Evolutionary conservation across 768 basidiomycete genomes (phyloP).

Genomic region (Lentinula guzmanii): DNA sequence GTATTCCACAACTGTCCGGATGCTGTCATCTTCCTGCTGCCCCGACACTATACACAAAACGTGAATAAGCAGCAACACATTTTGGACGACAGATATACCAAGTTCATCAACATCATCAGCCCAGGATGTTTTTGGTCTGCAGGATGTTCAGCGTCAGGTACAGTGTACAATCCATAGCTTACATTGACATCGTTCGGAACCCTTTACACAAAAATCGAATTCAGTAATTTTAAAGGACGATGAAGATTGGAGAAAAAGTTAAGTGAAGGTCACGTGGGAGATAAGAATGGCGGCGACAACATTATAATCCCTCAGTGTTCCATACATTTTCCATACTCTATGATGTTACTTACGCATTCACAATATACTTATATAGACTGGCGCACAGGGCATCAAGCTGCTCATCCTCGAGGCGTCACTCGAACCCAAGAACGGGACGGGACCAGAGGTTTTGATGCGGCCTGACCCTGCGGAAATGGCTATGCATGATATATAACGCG

Average conservation of each 20-base stretch:
- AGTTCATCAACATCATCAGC: slow-evolving; percentile 83
- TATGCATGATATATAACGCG: slow-evolving; percentile 3
- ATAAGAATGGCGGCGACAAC: too few relatives aligned
- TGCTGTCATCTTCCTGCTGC: slow-evolving; percentile 68
- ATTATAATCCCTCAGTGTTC: too few relatives aligned
- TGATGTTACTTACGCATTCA: too few relatives aligned
- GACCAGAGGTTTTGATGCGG: neutral
- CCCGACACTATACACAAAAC: neutral
- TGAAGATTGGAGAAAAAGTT: neutral
- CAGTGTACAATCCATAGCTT: neutral
- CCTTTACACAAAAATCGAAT: too few relatives aligned
- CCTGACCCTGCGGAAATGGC: neutral
- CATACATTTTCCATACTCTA: too few relatives aligned
- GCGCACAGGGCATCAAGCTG: too few relatives aligned
- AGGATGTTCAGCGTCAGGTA: neutral
- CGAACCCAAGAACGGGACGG: too few relatives aligned
- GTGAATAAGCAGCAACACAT: neutral
- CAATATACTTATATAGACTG: too few relatives aligned
- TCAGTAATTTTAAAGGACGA: neutral
- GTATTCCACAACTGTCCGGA: slow-evolving; percentile 82
- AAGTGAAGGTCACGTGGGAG: neutral
- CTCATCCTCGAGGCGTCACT: too few relatives aligned
- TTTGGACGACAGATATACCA: slow-evolving; percentile 29
- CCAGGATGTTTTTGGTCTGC: slow-evolving; percentile 69
- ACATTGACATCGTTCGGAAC: neutral